Conservation (phyloP, 169 alveolate genomes). For the Ichthyophthirius multifiliis region DNA sequence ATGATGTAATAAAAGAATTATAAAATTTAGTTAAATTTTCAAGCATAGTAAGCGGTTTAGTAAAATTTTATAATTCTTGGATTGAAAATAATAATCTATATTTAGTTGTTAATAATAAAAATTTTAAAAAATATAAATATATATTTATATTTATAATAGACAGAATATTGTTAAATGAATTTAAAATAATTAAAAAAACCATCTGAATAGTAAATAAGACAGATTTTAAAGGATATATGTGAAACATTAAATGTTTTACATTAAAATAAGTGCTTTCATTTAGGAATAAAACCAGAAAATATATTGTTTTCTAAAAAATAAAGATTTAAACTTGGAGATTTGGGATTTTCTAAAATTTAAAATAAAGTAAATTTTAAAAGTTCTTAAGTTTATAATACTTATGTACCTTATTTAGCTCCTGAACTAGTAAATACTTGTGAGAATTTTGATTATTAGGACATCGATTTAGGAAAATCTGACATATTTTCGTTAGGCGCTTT, state of each 20-base stretch:
- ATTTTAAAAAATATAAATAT: neutral
- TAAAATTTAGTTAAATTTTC: neutral
- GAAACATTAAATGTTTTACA: neutral
- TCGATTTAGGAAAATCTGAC: neutral
- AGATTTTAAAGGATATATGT: conserved; percentile 1
- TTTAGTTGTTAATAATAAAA: neutral
- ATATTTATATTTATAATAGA: neutral
- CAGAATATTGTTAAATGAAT: neutral
- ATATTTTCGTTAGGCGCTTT: neutral
- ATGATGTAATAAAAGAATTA: neutral
- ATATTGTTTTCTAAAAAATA: neutral
- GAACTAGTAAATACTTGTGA: neutral
- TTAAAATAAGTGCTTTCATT: neutral
- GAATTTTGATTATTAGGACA: neutral
- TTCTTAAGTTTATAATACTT: neutral
- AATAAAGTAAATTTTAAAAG: neutral
- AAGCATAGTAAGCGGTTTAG: neutral
- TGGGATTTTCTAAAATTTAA: neutral
- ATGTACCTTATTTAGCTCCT: neutral
- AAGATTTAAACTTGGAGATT: neutral
- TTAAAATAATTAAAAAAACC: conserved; percentile 1
- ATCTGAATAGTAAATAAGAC: neutral
- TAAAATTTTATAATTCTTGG: neutral
- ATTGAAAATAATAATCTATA: neutral
- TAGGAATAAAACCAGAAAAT: conserved; percentile 3